These are phyloP conservation scores for Aspergillus funiculosus DNA, from an alignment of 495 filamentous ascomycete species.

Conservation along the genomic window DNA sequence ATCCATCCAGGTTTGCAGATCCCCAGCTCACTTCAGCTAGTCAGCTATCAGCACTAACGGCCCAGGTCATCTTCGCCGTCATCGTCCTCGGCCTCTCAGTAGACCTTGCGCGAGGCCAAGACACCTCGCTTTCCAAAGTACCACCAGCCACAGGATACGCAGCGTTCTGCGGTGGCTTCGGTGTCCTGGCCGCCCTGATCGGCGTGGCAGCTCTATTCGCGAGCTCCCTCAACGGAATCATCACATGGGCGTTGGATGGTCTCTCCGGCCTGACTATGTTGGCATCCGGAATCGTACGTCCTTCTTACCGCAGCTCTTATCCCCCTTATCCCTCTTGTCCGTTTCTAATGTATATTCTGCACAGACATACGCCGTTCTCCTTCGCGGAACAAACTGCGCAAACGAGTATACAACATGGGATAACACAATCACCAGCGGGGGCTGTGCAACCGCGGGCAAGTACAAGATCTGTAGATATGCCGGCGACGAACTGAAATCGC, in stretches of 20 bases:
- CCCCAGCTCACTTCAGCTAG: no score
- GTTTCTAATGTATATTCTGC: not conserved
- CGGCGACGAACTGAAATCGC: slow-evolving; percentile 17
- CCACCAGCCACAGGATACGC: slow-evolving; percentile 40
- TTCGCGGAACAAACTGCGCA: slow-evolving; percentile 33
- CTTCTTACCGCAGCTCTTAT: not conserved
- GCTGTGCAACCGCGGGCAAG: slow-evolving; percentile 14
- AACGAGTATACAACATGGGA: slow-evolving; percentile 10
- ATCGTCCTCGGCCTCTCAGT: slow-evolving; percentile 46
- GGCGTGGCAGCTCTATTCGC: slow-evolving; percentile 36
- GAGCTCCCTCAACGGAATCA: slow-evolving; percentile 33
- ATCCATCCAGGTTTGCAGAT: no score
- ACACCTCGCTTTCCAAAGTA: slow-evolving; percentile 18
- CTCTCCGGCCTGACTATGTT: slow-evolving; percentile 41
- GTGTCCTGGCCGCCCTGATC: slow-evolving; percentile 36
- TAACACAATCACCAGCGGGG: slow-evolving; percentile 34
- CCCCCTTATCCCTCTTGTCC: not conserved
- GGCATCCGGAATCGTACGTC: slow-evolving; percentile 51
- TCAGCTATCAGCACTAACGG: no score
- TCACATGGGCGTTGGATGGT: slow-evolving; percentile 39
- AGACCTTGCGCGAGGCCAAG: slow-evolving; percentile 40
- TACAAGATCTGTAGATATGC: slow-evolving; percentile 10
- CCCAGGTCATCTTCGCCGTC: slow-evolving; percentile 41
- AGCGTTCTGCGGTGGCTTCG: slow-evolving; percentile 45
- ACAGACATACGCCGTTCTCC: slow-evolving; percentile 43